Conservation (phyloP, 2,329 filamentous ascomycete species). For the Alternaria consortialis region DNA sequence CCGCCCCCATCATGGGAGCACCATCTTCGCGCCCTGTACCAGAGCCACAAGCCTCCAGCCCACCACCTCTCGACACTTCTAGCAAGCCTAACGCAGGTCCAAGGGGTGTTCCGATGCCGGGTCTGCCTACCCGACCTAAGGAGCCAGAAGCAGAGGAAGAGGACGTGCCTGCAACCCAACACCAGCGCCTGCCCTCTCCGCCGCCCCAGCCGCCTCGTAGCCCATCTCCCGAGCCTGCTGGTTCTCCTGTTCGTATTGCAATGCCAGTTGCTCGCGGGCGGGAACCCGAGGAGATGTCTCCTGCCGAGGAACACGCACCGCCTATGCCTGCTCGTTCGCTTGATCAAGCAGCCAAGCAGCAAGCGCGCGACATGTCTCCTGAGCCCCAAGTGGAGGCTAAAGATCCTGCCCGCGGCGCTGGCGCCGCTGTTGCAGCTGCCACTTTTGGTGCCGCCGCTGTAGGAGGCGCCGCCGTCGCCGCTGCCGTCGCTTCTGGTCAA, state of each 20-base stretch:
- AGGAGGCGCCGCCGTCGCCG: constrained; percentile 55
- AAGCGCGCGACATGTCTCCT: constrained; percentile 70
- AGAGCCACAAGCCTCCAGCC: constrained; percentile 56
- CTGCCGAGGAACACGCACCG: constrained; percentile 59
- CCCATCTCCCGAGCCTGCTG: constrained; percentile 62
- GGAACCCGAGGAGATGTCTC: constrained; percentile 61
- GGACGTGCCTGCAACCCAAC: constrained; percentile 64
- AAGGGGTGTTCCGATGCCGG: constrained; percentile 79
- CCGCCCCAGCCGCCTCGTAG: constrained; percentile 50
- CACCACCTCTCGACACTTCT: constrained; percentile 71
- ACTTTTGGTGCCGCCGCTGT: constrained; percentile 55
- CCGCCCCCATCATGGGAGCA: constrained; percentile 64
- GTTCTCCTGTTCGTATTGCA: constrained; percentile 84
- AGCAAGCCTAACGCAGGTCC: constrained; percentile 71
- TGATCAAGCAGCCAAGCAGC: constrained; percentile 68
- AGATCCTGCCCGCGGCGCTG: constrained; percentile 63
- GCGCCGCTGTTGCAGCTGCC: constrained; percentile 55
- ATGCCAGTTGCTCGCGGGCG: constrained; percentile 79
- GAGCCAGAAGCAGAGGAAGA: constrained; percentile 55
- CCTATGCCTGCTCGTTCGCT: constrained; percentile 72
- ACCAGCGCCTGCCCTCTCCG: constrained; percentile 56
- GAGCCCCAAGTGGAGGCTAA: constrained; percentile 69
- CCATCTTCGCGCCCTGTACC: constrained; percentile 55
- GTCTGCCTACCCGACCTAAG: constrained; percentile 69
- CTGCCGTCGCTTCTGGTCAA: constrained; percentile 50